Conservation (phyloP, 1,139 yeast species). For the Yamadazyma conglobata region DNA sequence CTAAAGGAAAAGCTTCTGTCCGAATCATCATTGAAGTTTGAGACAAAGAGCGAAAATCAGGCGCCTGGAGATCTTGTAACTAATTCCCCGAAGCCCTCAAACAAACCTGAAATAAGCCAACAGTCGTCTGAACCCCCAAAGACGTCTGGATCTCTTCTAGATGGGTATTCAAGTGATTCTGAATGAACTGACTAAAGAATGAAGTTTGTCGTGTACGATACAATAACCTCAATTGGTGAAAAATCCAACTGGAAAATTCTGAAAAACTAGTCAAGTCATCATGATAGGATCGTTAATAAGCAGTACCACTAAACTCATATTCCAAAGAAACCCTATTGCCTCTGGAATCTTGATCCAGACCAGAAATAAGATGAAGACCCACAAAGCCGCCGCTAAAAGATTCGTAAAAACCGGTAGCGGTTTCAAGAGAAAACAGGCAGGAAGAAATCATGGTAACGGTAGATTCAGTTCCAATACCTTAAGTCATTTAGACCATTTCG, state of each 20-base stretch:
- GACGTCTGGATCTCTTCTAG: constrained; percentile 1
- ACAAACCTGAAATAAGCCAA: too few species aligned
- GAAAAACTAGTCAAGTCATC: neutral
- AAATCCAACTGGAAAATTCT: constrained; percentile 1
- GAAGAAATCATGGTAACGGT: constrained; percentile 90
- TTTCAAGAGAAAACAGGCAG: constrained; percentile 65
- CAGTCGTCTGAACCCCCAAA: too few species aligned
- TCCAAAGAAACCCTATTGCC: constrained; percentile 19
- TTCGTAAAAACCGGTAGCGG: constrained; percentile 63
- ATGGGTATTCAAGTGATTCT: constrained; percentile 12
- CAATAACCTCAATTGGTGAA: too few species aligned
- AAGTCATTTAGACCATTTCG: constrained; percentile 61
- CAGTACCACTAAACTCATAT: constrained; percentile 17
- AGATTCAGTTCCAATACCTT: constrained; percentile 74
- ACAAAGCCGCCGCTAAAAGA: constrained; percentile 77
- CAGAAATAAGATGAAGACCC: constrained; percentile 58
- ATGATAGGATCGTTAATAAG: constrained; percentile 12
- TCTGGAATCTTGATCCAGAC: constrained; percentile 30
- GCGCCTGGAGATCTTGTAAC: too few species aligned
- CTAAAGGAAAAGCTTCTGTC: too few species aligned
- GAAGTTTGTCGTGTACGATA: constrained; percentile 6
- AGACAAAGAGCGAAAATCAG: too few species aligned
- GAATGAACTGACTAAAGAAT: constrained; percentile 3
- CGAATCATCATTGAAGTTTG: too few species aligned
- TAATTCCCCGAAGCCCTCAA: too few species aligned